Conservation (phyloP, 805 yeast genomes). For the Cyberlindnera veronae region DNA sequence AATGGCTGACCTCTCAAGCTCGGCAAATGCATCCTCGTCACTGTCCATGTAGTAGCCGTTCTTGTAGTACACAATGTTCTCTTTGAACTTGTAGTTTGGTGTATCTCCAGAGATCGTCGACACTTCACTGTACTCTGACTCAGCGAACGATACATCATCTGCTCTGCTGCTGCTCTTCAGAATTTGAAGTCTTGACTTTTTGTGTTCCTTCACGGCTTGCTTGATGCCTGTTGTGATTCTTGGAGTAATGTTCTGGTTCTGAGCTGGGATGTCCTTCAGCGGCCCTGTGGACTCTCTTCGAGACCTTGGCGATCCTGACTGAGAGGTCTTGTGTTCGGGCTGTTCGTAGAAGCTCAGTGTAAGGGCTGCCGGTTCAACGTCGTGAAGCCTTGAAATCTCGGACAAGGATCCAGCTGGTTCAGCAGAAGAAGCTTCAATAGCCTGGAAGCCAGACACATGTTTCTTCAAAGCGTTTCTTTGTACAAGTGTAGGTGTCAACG, state of each 20-base stretch:
- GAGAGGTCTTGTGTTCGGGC: too few species aligned
- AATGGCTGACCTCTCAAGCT: slow-evolving; percentile 20
- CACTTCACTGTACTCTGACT: slow-evolving; percentile 27
- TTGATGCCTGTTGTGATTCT: slow-evolving; percentile 26
- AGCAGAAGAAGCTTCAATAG: not conserved
- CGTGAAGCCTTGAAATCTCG: too few species aligned
- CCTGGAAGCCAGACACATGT: slow-evolving; percentile 7
- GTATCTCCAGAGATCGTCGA: slow-evolving; percentile 26
- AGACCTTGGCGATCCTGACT: slow-evolving; percentile 21
- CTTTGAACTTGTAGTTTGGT: slow-evolving; percentile 25
- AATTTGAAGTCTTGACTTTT: slow-evolving; percentile 23
- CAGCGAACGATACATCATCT: slow-evolving; percentile 17
- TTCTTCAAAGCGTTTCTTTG: slow-evolving; percentile 24
- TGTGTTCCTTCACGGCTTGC: slow-evolving; percentile 25
- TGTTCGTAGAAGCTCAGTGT: too few species aligned
- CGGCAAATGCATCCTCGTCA: slow-evolving; percentile 23
- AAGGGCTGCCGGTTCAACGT: too few species aligned
- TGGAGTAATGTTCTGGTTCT: slow-evolving; percentile 18
- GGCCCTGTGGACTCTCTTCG: slow-evolving; percentile 3
- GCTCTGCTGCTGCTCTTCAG: slow-evolving; percentile 12
- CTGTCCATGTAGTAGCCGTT: slow-evolving; percentile 26
- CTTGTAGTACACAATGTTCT: slow-evolving; percentile 25
- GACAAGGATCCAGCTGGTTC: too few species aligned
- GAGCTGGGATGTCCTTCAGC: not conserved
- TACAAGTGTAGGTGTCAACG: slow-evolving; percentile 27